Percentiles rank a stretch among this genome's conserved stretches.
Evolutionary conservation across 2,329 filamentous ascomycete species (phyloP).

Genomic region (Acarospora socialis): DNA sequence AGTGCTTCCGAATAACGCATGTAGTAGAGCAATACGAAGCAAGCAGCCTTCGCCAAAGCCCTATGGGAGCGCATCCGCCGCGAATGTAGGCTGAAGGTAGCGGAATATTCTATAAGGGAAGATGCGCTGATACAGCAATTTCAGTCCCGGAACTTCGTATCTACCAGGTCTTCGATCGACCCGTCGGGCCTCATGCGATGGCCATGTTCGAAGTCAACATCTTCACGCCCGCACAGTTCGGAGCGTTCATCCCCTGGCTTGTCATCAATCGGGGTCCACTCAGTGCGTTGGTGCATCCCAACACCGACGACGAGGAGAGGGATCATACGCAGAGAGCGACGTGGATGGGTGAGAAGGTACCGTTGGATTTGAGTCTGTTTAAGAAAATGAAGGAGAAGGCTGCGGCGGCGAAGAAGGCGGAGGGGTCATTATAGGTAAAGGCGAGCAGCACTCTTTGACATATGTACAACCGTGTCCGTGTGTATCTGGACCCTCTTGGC

Average conservation of each 20-base stretch:
- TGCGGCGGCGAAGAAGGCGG: slow-evolving; percentile 1
- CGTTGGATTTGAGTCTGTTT: slow-evolving; percentile 28
- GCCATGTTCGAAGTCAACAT: slow-evolving; percentile 91
- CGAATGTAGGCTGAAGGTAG: slow-evolving; percentile 69
- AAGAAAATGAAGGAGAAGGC: slow-evolving; percentile 18
- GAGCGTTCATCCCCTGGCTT: slow-evolving; percentile 77
- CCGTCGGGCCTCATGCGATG: slow-evolving; percentile 67
- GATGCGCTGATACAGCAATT: slow-evolving; percentile 1
- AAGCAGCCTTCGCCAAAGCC: slow-evolving; percentile 53
- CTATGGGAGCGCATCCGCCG: slow-evolving; percentile 65
- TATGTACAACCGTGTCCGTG: too few species aligned
- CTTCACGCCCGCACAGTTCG: slow-evolving; percentile 74
- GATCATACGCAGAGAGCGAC: slow-evolving; percentile 31
- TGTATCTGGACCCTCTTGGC: too few species aligned
- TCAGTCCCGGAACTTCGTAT: slow-evolving; percentile 72
- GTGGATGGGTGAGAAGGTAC: slow-evolving; percentile 33
- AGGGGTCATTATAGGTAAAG: not conserved
- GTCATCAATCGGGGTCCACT: slow-evolving; percentile 68
- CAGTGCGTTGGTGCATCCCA: slow-evolving; percentile 69
- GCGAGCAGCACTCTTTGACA: too few species aligned
- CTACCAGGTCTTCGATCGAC: slow-evolving; percentile 61
- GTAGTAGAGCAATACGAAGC: slow-evolving; percentile 40
- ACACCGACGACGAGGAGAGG: slow-evolving; percentile 49
- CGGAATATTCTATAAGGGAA: too few species aligned
- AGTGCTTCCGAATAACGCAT: slow-evolving; percentile 5